phyloP scores from a whole-genome alignment of 2,329 filamentous ascomycete species.

The Verticillium tricorpus region DNA sequence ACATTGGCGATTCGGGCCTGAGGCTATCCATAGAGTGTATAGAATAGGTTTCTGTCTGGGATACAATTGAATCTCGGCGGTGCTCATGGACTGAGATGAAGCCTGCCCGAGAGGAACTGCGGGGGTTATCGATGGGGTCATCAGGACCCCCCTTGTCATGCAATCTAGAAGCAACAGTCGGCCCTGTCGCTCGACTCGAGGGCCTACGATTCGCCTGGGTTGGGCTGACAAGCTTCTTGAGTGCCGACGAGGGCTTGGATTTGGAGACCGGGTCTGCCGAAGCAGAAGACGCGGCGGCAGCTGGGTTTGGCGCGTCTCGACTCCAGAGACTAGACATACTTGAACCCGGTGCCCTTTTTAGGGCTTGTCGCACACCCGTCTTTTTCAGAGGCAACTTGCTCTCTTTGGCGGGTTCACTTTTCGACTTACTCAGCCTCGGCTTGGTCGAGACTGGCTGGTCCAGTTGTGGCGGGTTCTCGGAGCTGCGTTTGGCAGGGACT shows the following conservation, averaged over 20 bases:
- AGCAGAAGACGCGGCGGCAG: conserved; percentile 4
- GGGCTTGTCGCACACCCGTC: conserved; percentile 40
- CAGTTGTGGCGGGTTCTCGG: conserved; percentile 14
- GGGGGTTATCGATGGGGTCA: conserved; percentile 20
- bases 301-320: conserved; percentile 30
- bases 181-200: conserved; percentile 9
- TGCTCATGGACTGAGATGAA: conserved; percentile 47
- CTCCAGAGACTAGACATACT: conserved; percentile 44
- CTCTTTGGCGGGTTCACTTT: conserved; percentile 15
- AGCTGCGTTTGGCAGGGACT: conserved; percentile 12
- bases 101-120: conserved; percentile 40
- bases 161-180: conserved; percentile 10
- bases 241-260: background rate
- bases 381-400: conserved; percentile 37
- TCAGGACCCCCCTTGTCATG: conserved; percentile 7
- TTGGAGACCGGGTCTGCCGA: background rate
- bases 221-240: background rate
- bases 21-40: conserved; percentile 41
- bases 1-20: conserved; percentile 39
- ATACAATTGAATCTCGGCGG: conserved; percentile 49
- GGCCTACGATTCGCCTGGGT: background rate
- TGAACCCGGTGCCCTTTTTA: conserved; percentile 45
- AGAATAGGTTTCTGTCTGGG: conserved; percentile 51
- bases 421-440: conserved; percentile 22
- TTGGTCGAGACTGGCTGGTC: conserved; percentile 18